phyloP scores from a whole-genome alignment of 441 rosid genomes.

The Brassica balearica region DNA sequence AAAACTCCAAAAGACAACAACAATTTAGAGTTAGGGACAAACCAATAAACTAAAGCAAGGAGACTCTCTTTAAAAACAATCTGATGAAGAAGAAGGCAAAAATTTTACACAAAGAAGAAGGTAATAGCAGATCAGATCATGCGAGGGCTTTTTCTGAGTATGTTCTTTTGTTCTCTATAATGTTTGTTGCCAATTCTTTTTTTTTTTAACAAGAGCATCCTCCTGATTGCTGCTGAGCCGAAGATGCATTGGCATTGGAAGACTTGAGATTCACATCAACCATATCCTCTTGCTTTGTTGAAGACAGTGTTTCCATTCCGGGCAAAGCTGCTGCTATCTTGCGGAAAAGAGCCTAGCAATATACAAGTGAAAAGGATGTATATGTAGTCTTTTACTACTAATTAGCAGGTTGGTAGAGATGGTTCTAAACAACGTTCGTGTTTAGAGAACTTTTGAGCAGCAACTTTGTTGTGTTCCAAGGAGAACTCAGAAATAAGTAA shows the following conservation, averaged over 20 bases:
- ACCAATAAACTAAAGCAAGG: slow-evolving; percentile 29
- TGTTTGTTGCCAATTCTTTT: slow-evolving; percentile 31
- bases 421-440: slow-evolving; percentile 15
- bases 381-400: background rate
- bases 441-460: background rate
- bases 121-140: slow-evolving; percentile 21
- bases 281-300: slow-evolving; percentile 91
- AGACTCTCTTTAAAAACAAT: slow-evolving; percentile 20
- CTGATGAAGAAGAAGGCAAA: slow-evolving; percentile 38
- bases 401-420: slow-evolving; percentile 7
- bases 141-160: slow-evolving; percentile 12
- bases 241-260: slow-evolving; percentile 63
- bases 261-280: slow-evolving; percentile 91
- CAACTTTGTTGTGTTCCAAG: background rate
- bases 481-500: background rate
- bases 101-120: slow-evolving; percentile 47
- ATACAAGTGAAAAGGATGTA: background rate
- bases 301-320: slow-evolving; percentile 92
- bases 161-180: slow-evolving; percentile 25
- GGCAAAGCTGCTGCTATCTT: slow-evolving; percentile 95
- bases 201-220: slow-evolving; percentile 69
- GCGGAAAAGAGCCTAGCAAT: slow-evolving; percentile 74
- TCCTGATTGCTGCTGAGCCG: slow-evolving; percentile 70
- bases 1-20: slow-evolving; percentile 33
- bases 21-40: slow-evolving; percentile 26